These are phyloP conservation scores for Luvunga scandens DNA, from an alignment of 345 rosid genomes.

Conservation along the genomic window DNA sequence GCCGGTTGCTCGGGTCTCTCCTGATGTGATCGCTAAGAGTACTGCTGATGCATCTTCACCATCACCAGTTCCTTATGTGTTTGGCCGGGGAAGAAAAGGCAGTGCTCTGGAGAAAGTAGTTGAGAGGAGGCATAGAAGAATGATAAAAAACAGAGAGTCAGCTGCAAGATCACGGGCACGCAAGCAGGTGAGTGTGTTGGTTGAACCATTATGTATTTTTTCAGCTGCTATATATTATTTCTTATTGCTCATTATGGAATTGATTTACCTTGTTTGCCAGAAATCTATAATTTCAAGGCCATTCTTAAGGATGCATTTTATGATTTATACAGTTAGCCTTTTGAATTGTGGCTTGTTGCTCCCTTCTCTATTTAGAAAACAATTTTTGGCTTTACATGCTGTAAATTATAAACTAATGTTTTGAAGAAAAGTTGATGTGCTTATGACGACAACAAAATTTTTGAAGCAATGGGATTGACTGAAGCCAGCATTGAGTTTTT, in stretches of 20 bases:
- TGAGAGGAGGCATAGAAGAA: slow-evolving; percentile 94
- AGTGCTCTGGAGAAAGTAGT: slow-evolving; percentile 79
- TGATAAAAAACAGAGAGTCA: slow-evolving; percentile 97
- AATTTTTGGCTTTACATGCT: background rate
- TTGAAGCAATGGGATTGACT: background rate
- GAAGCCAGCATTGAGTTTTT: too few species aligned
- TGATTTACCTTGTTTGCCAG: background rate
- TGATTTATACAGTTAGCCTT: background rate
- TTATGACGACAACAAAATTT: background rate
- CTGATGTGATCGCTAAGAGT: slow-evolving; percentile 49
- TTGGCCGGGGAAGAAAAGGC: slow-evolving; percentile 70
- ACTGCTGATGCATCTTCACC: slow-evolving; percentile 57
- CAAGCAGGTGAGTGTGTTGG: slow-evolving; percentile 67
- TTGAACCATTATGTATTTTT: slow-evolving; percentile 9
- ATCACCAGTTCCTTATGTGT: slow-evolving; percentile 78
- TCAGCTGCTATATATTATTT: background rate
- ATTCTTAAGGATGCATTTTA: too few species aligned
- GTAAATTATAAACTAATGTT: background rate
- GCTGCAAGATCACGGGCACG: slow-evolving; percentile 99
- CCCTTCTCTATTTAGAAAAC: background rate
- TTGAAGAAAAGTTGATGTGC: background rate
- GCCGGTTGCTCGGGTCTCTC: slow-evolving; percentile 60
- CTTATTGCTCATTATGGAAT: background rate
- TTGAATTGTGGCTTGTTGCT: background rate
- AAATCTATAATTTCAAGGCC: background rate